Base-by-base conservation (phyloP, 345 rosid species). In the Hirschfeldia incana region DNA sequence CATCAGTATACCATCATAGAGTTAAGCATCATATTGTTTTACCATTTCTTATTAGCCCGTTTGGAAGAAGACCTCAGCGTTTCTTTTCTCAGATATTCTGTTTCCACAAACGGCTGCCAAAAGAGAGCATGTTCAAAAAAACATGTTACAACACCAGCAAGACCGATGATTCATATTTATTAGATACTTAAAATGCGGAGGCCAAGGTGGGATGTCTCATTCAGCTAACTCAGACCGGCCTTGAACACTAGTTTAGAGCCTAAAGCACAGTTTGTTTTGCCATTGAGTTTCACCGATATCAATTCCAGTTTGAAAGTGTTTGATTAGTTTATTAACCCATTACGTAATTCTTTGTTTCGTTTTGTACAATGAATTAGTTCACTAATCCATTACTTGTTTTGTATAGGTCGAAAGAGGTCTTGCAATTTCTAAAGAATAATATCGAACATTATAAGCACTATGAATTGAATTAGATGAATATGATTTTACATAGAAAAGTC, bases 21-120 rank as follows among this genome's bases (percentile, higher is more conserved):
- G 3, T 10, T 46, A 65, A 73, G 57, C 33, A 59, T 59, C 63
- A 59, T 32, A 59, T 64, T 63, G 3, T 30, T n/a, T 8, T 84
- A 75, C 92, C 27, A 94, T 92, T n/a, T 84, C 74, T 89, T 94
- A 86, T 87, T 91, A 62, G 69, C 29, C 28, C 94, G 92, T 82
- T 92, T 94, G 5, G 95, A 74, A n/a, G 88, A 85, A 32, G 78
- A 12, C 74, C 84, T 84, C 67, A 62, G 29, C 3, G 83, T 75
- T 74, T 87, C 97, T 83, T 92, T 92, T 86, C 87, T 84, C 26
- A 78, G 15, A 70, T 89, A 95, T 76, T 92, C 92, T 0, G 80
- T 68, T 30, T 91, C 92, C 59, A 87, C 69, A 77, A 88, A 87
- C 34, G 97, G 94, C 98, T 94, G 97, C 91, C 8, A 36, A 36